phyloP scores from a whole-genome alignment of 306 rosid genomes.

The Pyrus pyrifolia region DNA sequence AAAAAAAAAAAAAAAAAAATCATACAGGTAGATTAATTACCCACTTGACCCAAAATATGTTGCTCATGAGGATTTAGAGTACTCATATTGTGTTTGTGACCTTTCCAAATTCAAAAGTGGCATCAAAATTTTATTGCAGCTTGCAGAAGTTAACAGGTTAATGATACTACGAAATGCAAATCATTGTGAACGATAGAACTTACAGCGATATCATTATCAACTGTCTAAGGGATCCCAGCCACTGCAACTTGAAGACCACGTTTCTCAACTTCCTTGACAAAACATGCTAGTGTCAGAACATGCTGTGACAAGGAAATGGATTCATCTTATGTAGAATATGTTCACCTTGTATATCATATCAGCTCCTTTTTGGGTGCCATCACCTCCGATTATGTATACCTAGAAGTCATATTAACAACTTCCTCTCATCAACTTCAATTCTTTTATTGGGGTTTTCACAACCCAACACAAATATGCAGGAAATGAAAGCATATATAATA shows the following conservation, averaged over 20 bases:
- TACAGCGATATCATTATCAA: constrained; percentile 95
- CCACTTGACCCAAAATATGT: background rate
- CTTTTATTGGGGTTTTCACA: background rate
- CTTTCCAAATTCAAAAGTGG: background rate
- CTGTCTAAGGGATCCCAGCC: constrained; percentile 93
- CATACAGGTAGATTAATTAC: background rate
- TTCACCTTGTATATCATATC: constrained; percentile 69
- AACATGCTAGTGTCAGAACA: constrained; percentile 25
- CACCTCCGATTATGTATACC: constrained; percentile 97
- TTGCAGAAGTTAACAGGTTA: background rate
- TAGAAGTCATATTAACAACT: constrained; percentile 21
- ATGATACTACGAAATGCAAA: background rate
- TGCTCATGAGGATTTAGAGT: background rate
- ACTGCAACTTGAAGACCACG: constrained; percentile 91
- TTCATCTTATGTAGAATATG: constrained; percentile 4
- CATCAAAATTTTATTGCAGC: background rate
- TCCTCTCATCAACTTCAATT: background rate
- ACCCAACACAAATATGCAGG: background rate
- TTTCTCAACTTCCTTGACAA: constrained; percentile 81
- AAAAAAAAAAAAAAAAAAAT: no score
- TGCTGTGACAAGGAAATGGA: constrained; percentile 21
- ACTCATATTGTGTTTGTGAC: background rate
- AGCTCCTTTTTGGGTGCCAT: constrained; percentile 96
- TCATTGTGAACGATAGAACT: constrained; percentile 25
- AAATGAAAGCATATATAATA: constrained; percentile 8